Evolutionary conservation across 257 asterid genomes (phyloP), one percentile per base, ranked within the genome.

Genomic region (Solanum okadae): DNA sequence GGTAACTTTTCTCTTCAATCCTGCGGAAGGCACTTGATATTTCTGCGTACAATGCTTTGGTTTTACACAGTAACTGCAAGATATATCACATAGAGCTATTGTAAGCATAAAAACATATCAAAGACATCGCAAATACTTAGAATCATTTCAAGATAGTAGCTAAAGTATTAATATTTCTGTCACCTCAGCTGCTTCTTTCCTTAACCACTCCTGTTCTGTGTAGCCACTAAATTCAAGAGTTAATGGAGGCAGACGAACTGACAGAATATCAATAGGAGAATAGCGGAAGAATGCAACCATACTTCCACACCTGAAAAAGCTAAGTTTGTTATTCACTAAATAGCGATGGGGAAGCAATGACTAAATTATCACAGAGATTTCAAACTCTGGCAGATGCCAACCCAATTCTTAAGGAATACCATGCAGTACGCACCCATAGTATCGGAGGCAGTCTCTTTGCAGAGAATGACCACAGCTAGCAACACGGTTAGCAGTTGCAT

Each of bases 381-480:
- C 86, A 11, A 81, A 81, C 68, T 81, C 42, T 18, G n/a, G 42
- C 29, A 46, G 42, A 81, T 42, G 67, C 27, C 27, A 27, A 44
- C 37, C 38, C 85, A 40, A 27, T 79, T 79, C 67, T 79, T 44
- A 79, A 79, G 85, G 38, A 79, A 79, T 44, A 79, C n/a, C 75
- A 87, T 33, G 70, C 25, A 81, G 42, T 65, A 75, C 95, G 5
- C 63, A 97, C 99, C 99, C 99, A 71, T 94, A 97, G 90, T 93
- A 97, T 83, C 99, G 95, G 87, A 97, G 96, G 91, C 99, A 97
- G 91, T 97, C 99, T 91, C 99, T 93, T 90, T 95, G 99, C 84
- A 97, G 91, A 9, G 99, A 97, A 93, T 97, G 99, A 29, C 99
- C 99, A 88, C 99, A 97, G 91, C 89, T 93, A 10, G 99, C 99